These are phyloP conservation scores for Diutina scorzettiae DNA, from an alignment of 1,139 yeast genomes.

Conservation along the genomic window DNA sequence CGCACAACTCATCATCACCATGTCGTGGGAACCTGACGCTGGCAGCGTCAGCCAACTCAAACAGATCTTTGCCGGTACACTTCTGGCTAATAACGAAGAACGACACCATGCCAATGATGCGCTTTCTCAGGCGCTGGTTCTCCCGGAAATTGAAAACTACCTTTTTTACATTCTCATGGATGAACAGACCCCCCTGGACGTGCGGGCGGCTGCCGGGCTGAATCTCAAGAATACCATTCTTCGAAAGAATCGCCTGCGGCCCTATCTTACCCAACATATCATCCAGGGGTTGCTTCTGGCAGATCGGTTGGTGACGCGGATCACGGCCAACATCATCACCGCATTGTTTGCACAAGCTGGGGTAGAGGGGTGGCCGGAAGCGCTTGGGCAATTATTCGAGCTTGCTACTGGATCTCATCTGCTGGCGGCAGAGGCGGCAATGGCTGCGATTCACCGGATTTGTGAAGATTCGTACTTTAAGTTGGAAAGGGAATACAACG, in stretches of 20 bases:
- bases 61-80: constrained; percentile 51
- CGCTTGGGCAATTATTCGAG: constrained; percentile 54
- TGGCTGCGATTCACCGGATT: constrained; percentile 72
- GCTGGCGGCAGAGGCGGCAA: constrained; percentile 46
- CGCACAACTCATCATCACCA: no score
- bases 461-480: constrained; percentile 68
- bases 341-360: constrained; percentile 69
- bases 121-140: constrained; percentile 50
- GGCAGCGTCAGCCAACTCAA: constrained; percentile 51
- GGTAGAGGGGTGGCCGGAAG: constrained; percentile 60
- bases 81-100: constrained; percentile 42
- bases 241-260: constrained; percentile 26
- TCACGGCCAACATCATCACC: constrained; percentile 85
- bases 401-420: constrained; percentile 27
- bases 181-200: constrained; percentile 38
- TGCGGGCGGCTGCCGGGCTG: constrained; percentile 84
- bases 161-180: constrained; percentile 55
- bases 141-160: constrained; percentile 73
- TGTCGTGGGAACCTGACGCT: constrained; percentile 49
- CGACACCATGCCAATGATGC: constrained; percentile 58
- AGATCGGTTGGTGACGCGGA: constrained; percentile 59
- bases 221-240: constrained; percentile 65
- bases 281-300: constrained; percentile 55
- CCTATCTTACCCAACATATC: constrained; percentile 50
- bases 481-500: constrained; percentile 51